Conservation (phyloP, 495 filamentous ascomycete species). For the Tuber microsphaerosporum region DNA sequence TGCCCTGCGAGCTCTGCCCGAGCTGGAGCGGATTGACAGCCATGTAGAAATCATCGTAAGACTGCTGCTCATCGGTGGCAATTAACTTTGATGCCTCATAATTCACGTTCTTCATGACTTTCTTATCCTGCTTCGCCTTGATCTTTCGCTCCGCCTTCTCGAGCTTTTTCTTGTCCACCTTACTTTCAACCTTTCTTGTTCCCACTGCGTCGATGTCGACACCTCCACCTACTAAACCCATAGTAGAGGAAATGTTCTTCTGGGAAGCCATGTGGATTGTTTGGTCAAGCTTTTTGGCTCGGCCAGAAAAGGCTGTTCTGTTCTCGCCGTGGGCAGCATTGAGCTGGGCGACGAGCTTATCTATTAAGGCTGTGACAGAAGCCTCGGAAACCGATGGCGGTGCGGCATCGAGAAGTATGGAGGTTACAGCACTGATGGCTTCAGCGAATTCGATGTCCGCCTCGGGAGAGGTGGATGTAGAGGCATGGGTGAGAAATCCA, state of each 20-base stretch:
- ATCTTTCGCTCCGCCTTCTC: constrained; percentile 99
- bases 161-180: constrained; percentile 97
- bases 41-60: constrained; percentile 99
- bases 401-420: constrained; percentile 58
- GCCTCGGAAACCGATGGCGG: constrained; percentile 78
- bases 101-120: constrained; percentile 92
- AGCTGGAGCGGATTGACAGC: constrained; percentile 92
- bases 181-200: constrained; percentile 85
- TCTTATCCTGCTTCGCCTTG: constrained; percentile 95
- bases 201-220: constrained; percentile 94
- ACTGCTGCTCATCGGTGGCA: constrained; percentile 73
- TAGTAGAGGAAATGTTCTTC: constrained; percentile 87
- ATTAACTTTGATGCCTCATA: constrained; percentile 93
- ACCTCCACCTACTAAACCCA: constrained; percentile 72
- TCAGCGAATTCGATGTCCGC: constrained; percentile 65
- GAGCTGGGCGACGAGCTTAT: constrained; percentile 79
- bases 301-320: constrained; percentile 60
- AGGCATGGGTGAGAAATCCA: constrained; percentile 89
- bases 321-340: constrained; percentile 65
- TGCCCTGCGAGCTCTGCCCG: constrained; percentile 56
- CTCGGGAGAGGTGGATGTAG: constrained; percentile 71
- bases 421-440: constrained; percentile 73
- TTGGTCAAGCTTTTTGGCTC: constrained; percentile 82
- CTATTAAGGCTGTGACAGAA: constrained; percentile 74
- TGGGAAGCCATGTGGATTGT: constrained; percentile 91